Conservation (phyloP, 1,139 yeast species). For the Ogataea hybrid region DNA sequence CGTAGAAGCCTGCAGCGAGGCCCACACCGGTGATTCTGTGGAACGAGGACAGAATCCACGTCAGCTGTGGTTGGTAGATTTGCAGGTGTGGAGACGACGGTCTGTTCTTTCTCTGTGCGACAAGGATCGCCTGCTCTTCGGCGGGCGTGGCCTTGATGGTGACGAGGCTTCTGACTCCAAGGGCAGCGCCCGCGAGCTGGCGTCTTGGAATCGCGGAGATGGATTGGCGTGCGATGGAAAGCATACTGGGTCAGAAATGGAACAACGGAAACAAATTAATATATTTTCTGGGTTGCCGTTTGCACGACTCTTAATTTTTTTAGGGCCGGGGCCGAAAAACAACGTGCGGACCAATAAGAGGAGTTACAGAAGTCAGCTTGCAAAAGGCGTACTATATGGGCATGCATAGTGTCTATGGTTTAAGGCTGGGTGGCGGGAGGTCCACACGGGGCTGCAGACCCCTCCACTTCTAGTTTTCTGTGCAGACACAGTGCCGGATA, state of each 20-base stretch:
- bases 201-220: slow-evolving; percentile 15
- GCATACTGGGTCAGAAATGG: slow-evolving; percentile 11
- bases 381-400: not conserved
- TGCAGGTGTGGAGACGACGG: slow-evolving; percentile 90
- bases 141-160: slow-evolving; percentile 58
- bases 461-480: not conserved
- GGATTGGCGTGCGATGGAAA: slow-evolving; percentile 21
- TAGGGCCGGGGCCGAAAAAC: slow-evolving; percentile 7
- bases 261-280: slow-evolving; percentile 2
- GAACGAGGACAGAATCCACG: slow-evolving; percentile 73
- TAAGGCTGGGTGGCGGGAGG: not conserved
- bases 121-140: slow-evolving; percentile 67
- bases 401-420: not conserved
- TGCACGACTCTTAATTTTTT: slow-evolving; percentile 8
- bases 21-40: slow-evolving; percentile 91
- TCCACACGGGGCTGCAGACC: not conserved
- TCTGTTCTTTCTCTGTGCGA: slow-evolving; percentile 81
- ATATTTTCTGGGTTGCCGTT: not conserved
- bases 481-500: not conserved
- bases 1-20: slow-evolving; percentile 77
- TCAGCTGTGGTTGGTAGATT: slow-evolving; percentile 87
- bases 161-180: slow-evolving; percentile 35
- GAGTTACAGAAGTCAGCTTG: slow-evolving; percentile 1
- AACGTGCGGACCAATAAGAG: slow-evolving; percentile 2
- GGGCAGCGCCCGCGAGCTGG: slow-evolving; percentile 17